These are phyloP conservation scores for Tremella fuciformis DNA, from an alignment of 768 basidiomycete genomes.

Conservation along the genomic window DNA sequence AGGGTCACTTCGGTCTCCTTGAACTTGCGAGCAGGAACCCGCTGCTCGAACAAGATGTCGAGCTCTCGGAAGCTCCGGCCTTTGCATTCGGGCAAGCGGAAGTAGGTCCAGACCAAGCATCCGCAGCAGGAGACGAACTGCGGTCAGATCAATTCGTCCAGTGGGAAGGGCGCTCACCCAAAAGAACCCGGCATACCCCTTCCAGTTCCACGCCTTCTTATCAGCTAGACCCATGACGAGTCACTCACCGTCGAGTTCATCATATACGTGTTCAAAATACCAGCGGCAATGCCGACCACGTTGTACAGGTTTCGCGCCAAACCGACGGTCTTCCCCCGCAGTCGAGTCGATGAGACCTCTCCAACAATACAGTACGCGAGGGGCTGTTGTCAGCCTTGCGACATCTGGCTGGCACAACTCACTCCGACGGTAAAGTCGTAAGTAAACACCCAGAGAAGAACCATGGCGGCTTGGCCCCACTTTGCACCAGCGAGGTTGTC, in stretches of 20 bases:
- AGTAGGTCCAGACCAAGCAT: conserved; percentile 29
- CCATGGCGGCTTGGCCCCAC: conserved; percentile 9
- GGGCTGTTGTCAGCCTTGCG: not conserved
- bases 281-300: conserved; percentile 8
- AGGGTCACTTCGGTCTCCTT: conserved; percentile 33
- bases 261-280: conserved; percentile 10
- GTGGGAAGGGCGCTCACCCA: not conserved
- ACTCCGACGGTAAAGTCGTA: conserved; percentile 8
- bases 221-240: not conserved
- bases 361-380: conserved; percentile 9
- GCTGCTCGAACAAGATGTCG: conserved; percentile 50
- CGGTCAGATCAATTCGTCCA: conserved; percentile 10
- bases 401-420: not conserved
- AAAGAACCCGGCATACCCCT: conserved; percentile 15
- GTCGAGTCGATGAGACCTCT: conserved; percentile 14
- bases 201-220: conserved; percentile 16
- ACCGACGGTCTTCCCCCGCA: conserved; percentile 36
- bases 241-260: not conserved
- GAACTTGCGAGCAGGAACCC: conserved; percentile 48
- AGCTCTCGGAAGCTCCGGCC: conserved; percentile 41
- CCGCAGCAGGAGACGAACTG: conserved; percentile 28
- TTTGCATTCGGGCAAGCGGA: conserved; percentile 29
- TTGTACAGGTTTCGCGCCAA: conserved; percentile 18
- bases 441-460: conserved; percentile 8
- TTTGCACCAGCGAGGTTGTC: not conserved